Evolutionary conservation across 495 filamentous ascomycete species (phyloP), one percentile per base, ranked within the genome.

Genomic region (Elasticomyces elasticus): DNA sequence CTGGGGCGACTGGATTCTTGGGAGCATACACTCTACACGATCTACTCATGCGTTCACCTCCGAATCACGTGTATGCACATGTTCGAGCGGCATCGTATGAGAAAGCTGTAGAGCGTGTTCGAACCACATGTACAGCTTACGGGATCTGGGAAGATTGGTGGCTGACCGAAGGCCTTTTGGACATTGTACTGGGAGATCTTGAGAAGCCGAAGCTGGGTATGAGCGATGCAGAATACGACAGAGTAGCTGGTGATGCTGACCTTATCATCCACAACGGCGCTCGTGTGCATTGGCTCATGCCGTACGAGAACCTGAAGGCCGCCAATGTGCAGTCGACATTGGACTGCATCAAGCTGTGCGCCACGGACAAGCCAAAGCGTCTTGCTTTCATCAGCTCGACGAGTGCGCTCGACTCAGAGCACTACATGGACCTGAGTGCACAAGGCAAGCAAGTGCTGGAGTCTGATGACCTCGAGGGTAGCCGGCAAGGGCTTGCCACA

Each of bases 211-310:
- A 77, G 2, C 78, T 97, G 1, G 89, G 92, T 17, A 60, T 96
- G 5, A 71, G 74, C 23, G 74, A 79, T 5, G 67, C 67, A 0
- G 69, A 68, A 1, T 94, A 85, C 85, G 67, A 85, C 33, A 69
- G 60, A 20, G 62, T 97, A 1, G 71, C 76, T 0, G 63, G 82
- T 10, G 73, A 79, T 51, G 83, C 84, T 0, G 87, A 94, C 63
- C 71, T 89, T 0, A 74, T 96, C 10, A 85, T 97, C 47, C 91
- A 95, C 72, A 96, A 96, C 62, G 91, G 89, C 42, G 92, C 92
- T 3, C 72, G 60, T 11, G 63, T 66, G 24, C 83, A 96, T 64
- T 96, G 90, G 91, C 79, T 95, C 20, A 75, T 82, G 59, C 79
- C 80, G 10, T 95, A 96, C 70, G 74, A 82, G 2, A 79, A 81